Percentiles rank a stretch among this genome's conserved stretches.
Conservation (phyloP, 352 stramenopile species). For the Phytophthora gonapodyides region DNA sequence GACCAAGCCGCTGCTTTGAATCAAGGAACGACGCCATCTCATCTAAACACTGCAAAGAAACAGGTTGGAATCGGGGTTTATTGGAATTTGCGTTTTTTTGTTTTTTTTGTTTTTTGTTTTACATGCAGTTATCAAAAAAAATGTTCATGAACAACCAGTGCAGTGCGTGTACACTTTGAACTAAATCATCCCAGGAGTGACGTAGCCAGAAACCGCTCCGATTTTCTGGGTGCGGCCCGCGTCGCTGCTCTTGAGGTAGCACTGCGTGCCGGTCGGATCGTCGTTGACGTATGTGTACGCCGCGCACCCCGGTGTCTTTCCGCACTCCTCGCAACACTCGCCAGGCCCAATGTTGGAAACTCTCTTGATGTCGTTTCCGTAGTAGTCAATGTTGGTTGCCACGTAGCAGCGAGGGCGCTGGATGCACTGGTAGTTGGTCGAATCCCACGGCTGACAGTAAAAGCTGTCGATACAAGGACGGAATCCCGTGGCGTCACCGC, state of each 20-base stretch:
- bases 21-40: not conserved
- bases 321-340: conserved; percentile 51
- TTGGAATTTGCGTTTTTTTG: no score
- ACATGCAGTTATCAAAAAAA: no score
- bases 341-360: conserved; percentile 27
- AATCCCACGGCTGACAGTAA: conserved; percentile 41
- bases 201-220: conserved; percentile 33
- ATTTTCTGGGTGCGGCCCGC: conserved; percentile 23
- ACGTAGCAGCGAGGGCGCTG: conserved; percentile 32
- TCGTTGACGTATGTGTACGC: conserved; percentile 54
- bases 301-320: conserved; percentile 37
- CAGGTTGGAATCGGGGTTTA: no score
- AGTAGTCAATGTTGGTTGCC: conserved; percentile 44
- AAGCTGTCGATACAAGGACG: conserved; percentile 16
- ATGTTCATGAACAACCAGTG: no score
- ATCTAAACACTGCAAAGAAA: not conserved
- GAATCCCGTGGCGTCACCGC: conserved; percentile 20
- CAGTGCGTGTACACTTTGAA: no score
- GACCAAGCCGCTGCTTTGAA: not conserved
- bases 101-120: not conserved
- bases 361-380: conserved; percentile 41
- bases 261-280: conserved; percentile 23
- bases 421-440: conserved; percentile 40
- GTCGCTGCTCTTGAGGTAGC: conserved; percentile 35
- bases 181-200: conserved; percentile 9